Evolutionary conservation across 108 stramenopile species (phyloP).

Genomic region (Cylindrotheca closterium): DNA sequence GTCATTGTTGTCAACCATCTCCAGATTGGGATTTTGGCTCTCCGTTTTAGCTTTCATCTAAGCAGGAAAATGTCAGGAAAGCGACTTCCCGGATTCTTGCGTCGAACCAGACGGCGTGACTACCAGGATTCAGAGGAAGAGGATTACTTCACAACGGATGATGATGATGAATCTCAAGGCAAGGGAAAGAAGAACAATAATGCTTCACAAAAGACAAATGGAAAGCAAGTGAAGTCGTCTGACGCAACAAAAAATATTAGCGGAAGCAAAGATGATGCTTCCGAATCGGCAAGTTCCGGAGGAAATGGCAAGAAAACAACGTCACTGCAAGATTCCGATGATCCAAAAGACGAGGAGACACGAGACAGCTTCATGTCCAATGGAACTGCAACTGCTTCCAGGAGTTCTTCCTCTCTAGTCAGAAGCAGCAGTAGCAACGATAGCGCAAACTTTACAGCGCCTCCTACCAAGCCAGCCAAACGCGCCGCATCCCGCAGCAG

Average conservation of each 20-base stretch:
- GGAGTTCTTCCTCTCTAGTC: not conserved
- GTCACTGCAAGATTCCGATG: slow-evolving; percentile 1
- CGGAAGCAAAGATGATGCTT: slow-evolving; percentile 10
- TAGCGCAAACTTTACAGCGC: not conserved
- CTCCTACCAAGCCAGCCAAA: not conserved
- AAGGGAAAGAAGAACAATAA: not conserved
- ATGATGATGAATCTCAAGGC: slow-evolving; percentile 18
- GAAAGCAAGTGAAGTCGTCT: not conserved
- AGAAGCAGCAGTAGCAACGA: not conserved
- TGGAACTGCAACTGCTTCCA: not conserved
- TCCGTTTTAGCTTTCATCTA: no score
- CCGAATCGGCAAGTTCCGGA: no score
- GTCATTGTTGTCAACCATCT: no score
- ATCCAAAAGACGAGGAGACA: not conserved
- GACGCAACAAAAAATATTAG: not conserved
- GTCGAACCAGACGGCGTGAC: slow-evolving; percentile 60
- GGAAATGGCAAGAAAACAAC: not conserved
- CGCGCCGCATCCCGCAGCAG: not conserved
- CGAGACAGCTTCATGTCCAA: not conserved
- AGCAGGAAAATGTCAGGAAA: slow-evolving; percentile 27
- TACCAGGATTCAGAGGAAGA: slow-evolving; percentile 43
- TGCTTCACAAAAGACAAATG: slow-evolving; percentile 3
- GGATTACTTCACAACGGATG: not conserved
- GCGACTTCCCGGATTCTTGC: slow-evolving; percentile 78
- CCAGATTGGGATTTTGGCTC: no score